Conservation (phyloP, 2,329 filamentous ascomycete genomes). For the Orbilia brochopaga region DNA sequence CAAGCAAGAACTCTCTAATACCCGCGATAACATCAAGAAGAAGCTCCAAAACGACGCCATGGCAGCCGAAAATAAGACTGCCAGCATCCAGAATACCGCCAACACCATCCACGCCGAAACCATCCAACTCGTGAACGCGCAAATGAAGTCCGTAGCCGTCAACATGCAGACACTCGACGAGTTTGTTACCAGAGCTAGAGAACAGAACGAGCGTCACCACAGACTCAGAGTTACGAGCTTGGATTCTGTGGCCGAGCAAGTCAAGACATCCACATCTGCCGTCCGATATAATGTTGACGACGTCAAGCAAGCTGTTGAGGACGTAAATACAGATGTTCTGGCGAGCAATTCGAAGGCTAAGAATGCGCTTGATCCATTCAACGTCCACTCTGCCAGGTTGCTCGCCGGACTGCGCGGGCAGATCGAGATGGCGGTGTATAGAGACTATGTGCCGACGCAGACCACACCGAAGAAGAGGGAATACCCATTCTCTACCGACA, state of each 20-base stretch:
- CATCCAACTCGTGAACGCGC: slow-evolving; percentile 83
- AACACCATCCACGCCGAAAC: slow-evolving; percentile 90
- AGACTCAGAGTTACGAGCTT: slow-evolving; percentile 59
- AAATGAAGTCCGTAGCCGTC: slow-evolving; percentile 82
- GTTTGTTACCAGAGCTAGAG: slow-evolving; percentile 81
- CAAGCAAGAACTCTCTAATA: slow-evolving; percentile 72
- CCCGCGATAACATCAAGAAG: slow-evolving; percentile 77
- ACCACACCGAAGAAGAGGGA: slow-evolving; percentile 79
- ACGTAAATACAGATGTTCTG: slow-evolving; percentile 64
- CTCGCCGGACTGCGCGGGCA: slow-evolving; percentile 73
- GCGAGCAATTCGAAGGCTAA: slow-evolving; percentile 64
- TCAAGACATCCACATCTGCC: slow-evolving; percentile 19
- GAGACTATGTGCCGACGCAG: slow-evolving; percentile 84
- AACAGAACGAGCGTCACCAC: slow-evolving; percentile 80
- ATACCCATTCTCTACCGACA: slow-evolving; percentile 78
- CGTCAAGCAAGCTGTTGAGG: slow-evolving; percentile 36
- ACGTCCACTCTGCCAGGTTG: slow-evolving; percentile 62
- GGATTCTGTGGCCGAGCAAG: slow-evolving; percentile 37
- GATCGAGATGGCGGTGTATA: slow-evolving; percentile 69
- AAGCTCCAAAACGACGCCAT: slow-evolving; percentile 63
- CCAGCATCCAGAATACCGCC: slow-evolving; percentile 80
- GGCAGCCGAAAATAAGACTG: slow-evolving; percentile 75
- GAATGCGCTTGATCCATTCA: slow-evolving; percentile 68
- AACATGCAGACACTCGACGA: slow-evolving; percentile 91
- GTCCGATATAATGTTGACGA: slow-evolving; percentile 46